These are phyloP conservation scores for Lodderomyces oxycetoniae DNA, from an alignment of 1,139 yeast genomes.

Conservation along the genomic window DNA sequence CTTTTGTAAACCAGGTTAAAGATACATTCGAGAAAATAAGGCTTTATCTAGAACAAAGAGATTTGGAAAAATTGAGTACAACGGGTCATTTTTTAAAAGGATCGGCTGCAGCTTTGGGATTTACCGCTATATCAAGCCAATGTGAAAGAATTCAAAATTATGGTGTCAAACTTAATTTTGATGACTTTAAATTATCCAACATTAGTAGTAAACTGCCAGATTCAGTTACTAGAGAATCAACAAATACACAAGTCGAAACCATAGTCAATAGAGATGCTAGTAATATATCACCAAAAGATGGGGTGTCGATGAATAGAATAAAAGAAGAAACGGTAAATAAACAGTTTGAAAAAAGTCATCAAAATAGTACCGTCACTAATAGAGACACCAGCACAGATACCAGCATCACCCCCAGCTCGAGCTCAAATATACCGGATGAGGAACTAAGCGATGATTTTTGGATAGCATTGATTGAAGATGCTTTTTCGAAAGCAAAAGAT, in stretches of 20 bases:
- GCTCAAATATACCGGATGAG: conserved; percentile 8
- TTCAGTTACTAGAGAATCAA: neutral
- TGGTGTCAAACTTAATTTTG: conserved; percentile 54
- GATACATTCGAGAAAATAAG: conserved; percentile 75
- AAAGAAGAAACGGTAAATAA: neutral
- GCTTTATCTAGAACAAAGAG: conserved; percentile 40
- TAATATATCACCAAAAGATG: conserved; percentile 1
- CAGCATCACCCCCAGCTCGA: conserved; percentile 10
- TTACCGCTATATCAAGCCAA: conserved; percentile 72
- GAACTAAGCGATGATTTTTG: conserved; percentile 39
- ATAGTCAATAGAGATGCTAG: conserved; percentile 1
- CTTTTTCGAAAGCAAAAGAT: conserved; percentile 51
- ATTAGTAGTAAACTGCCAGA: conserved; percentile 7
- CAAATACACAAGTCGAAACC: neutral
- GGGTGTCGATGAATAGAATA: neutral
- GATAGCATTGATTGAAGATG: conserved; percentile 49
- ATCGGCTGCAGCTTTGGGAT: conserved; percentile 90
- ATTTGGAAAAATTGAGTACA: conserved; percentile 61
- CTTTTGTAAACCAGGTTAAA: conserved; percentile 85
- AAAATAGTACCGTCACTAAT: conserved; percentile 13
- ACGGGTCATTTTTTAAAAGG: conserved; percentile 94
- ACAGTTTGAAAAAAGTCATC: conserved; percentile 3
- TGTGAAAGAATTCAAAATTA: conserved; percentile 93
- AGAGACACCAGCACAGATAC: conserved; percentile 6
- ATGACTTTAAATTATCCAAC: conserved; percentile 32